These are phyloP conservation scores for Verticillium tricorpus DNA, from an alignment of 2,329 filamentous ascomycete genomes.

Conservation along the genomic window DNA sequence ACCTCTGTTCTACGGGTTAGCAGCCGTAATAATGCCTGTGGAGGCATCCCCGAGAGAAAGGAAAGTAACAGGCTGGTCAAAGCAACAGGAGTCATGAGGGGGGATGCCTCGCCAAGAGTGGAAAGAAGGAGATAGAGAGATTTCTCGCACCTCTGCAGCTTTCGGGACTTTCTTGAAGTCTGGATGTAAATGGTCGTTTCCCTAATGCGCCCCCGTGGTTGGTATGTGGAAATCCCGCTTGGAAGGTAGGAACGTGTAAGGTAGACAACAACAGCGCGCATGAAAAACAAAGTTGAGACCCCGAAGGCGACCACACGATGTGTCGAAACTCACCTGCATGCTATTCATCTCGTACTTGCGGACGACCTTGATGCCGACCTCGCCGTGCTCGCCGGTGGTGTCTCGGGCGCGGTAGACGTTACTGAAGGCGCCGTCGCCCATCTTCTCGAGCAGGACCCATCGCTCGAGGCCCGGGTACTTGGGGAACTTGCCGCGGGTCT, in stretches of 20 bases:
- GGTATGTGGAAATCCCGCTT: constrained; percentile 36
- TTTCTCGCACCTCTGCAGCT: constrained; percentile 88
- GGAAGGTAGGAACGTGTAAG: constrained; percentile 13
- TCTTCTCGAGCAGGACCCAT: constrained; percentile 88
- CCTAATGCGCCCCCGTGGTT: constrained; percentile 59
- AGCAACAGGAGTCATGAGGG: constrained; percentile 18
- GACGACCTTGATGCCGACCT: constrained; percentile 97
- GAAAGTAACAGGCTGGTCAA: constrained; percentile 16
- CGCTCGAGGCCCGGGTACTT: constrained; percentile 76
- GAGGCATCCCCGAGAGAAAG: constrained; percentile 12
- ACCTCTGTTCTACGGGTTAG: constrained; percentile 56
- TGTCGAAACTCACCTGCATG: constrained; percentile 75
- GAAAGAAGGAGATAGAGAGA: constrained; percentile 30
- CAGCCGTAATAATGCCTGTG: constrained; percentile 18
- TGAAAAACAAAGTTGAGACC: constrained; percentile 15
- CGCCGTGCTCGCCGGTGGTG: constrained; percentile 60
- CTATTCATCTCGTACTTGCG: constrained; percentile 99
- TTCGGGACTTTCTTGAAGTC: constrained; percentile 93
- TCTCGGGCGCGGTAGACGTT: constrained; percentile 94
- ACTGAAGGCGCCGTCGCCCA: constrained; percentile 98
- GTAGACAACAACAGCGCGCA: constrained; percentile 19
- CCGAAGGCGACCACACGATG: constrained; percentile 8
- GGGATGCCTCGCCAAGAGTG: constrained; percentile 20
- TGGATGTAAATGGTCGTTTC: constrained; percentile 88
- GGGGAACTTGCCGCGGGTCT: constrained; percentile 79